These are phyloP conservation scores for Glutinoglossum americanum DNA, from an alignment of 495 filamentous ascomycete genomes.

Conservation along the genomic window DNA sequence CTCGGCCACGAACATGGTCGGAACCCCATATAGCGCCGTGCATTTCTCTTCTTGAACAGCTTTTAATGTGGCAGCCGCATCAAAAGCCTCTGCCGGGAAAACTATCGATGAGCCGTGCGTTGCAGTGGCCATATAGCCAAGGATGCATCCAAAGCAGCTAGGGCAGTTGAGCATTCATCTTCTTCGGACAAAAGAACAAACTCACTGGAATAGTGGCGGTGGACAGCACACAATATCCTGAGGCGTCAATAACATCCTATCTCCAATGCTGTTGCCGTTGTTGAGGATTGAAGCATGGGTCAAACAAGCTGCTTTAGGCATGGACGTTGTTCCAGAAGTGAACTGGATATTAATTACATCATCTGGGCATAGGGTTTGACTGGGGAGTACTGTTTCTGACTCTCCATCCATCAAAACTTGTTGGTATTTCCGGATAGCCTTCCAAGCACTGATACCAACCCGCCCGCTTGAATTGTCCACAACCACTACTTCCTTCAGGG, in stretches of 20 bases:
- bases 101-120: conserved; percentile 61
- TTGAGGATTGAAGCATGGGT: conserved; percentile 73
- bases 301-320: conserved; percentile 82
- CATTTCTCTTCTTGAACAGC: conserved; percentile 53
- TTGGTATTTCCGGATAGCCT: conserved; percentile 32
- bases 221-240: conserved; percentile 64
- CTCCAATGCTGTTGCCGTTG: conserved; percentile 64
- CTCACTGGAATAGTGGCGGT: conserved; percentile 60
- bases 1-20: conserved; percentile 90
- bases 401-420: conserved; percentile 27
- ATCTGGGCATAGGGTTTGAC: conserved; percentile 30
- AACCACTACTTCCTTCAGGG: conserved; percentile 45
- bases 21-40: conserved; percentile 80
- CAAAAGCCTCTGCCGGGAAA: conserved; percentile 74
- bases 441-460: conserved; percentile 25
- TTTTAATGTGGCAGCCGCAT: conserved; percentile 47
- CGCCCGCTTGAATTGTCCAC: conserved; percentile 59
- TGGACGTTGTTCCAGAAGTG: conserved; percentile 77
- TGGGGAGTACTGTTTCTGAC: conserved; percentile 13
- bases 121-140: conserved; percentile 87
- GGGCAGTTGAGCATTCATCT: not conserved
- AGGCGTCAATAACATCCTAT: conserved; percentile 56
- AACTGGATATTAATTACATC: conserved; percentile 94
- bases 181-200: not conserved
- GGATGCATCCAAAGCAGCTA: conserved; percentile 65